phyloP scores from a whole-genome alignment of 2,329 filamentous ascomycete species.

The Colletotrichum brevisporum region DNA sequence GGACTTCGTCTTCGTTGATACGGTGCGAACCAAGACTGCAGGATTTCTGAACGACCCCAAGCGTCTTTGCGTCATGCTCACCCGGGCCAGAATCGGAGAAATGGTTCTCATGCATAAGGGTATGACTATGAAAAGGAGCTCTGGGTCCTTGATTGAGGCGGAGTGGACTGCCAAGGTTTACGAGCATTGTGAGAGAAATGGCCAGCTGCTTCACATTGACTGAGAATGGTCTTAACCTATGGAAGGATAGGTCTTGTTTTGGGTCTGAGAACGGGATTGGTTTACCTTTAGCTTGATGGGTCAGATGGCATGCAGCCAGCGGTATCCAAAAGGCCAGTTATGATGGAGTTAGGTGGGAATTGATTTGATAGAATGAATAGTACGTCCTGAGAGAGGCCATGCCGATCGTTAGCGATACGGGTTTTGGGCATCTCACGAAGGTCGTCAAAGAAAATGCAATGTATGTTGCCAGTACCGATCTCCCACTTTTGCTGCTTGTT shows the following conservation, averaged over 20 bases:
- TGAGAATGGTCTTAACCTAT: neutral
- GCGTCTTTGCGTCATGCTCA: conserved; percentile 62
- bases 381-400: neutral
- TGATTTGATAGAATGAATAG: neutral
- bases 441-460: too few species aligned
- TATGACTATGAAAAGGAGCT: conserved; percentile 47
- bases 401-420: too few species aligned
- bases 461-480: too few species aligned
- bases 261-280: neutral
- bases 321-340: neutral
- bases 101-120: conserved; percentile 59
- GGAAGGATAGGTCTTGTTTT: neutral
- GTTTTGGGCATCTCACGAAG: too few species aligned
- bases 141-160: conserved; percentile 2
- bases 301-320: neutral
- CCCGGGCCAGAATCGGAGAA: conserved; percentile 60
- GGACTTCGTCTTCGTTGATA: conserved; percentile 62
- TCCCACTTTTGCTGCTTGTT: too few species aligned
- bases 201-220: conserved; percentile 11
- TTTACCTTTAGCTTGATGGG: neutral
- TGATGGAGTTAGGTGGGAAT: neutral
- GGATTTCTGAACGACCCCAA: conserved; percentile 60
- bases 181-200: conserved; percentile 22
- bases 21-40: conserved; percentile 56
- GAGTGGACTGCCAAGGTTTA: conserved; percentile 36